phyloP scores from a whole-genome alignment of 2,329 filamentous ascomycete genomes.

The Thelonectria discophora region DNA sequence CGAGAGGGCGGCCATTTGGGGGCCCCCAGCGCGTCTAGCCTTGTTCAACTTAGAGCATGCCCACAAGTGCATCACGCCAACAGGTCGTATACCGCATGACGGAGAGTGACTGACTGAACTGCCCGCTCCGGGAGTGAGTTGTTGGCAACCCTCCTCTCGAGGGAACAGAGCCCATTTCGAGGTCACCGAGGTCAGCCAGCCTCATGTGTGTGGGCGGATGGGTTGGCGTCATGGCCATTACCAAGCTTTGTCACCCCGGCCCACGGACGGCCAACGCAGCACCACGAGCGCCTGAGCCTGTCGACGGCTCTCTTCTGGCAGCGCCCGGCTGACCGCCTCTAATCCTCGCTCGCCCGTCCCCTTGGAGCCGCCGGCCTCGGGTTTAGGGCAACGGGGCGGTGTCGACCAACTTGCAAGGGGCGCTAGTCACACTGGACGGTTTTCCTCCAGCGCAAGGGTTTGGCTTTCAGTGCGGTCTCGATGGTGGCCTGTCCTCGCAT shows the following conservation, averaged over 20 bases:
- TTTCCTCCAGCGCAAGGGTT: slow-evolving; percentile 27
- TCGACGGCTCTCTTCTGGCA: slow-evolving; percentile 11
- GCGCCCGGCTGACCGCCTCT: slow-evolving; percentile 39
- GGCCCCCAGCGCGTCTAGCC: slow-evolving; percentile 32
- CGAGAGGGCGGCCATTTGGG: slow-evolving; percentile 33
- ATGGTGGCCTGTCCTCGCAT: slow-evolving; percentile 29
- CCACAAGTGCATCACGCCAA: slow-evolving; percentile 39
- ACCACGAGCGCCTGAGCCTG: slow-evolving; percentile 18
- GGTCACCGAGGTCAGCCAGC: slow-evolving; percentile 21
- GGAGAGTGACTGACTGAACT: slow-evolving; percentile 15
- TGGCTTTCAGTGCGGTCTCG: slow-evolving; percentile 28
- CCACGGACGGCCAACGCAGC: slow-evolving; percentile 23
- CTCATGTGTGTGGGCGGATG: slow-evolving; percentile 29
- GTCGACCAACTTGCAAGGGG: slow-evolving; percentile 36
- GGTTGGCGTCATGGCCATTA: slow-evolving; percentile 19
- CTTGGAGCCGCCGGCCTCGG: slow-evolving; percentile 36
- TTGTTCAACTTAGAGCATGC: slow-evolving; percentile 34
- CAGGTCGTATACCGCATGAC: slow-evolving; percentile 32
- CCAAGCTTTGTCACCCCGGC: slow-evolving; percentile 9
- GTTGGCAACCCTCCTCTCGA: slow-evolving; percentile 29
- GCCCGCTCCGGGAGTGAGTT: slow-evolving; percentile 25
- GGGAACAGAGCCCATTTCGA: slow-evolving; percentile 27
- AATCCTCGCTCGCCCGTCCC: slow-evolving; percentile 35
- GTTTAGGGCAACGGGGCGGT: slow-evolving; percentile 40
- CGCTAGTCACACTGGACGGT: slow-evolving; percentile 33